Evolutionary conservation across 441 rosid species (phyloP).

Genomic region (Erodium trifolium): DNA sequence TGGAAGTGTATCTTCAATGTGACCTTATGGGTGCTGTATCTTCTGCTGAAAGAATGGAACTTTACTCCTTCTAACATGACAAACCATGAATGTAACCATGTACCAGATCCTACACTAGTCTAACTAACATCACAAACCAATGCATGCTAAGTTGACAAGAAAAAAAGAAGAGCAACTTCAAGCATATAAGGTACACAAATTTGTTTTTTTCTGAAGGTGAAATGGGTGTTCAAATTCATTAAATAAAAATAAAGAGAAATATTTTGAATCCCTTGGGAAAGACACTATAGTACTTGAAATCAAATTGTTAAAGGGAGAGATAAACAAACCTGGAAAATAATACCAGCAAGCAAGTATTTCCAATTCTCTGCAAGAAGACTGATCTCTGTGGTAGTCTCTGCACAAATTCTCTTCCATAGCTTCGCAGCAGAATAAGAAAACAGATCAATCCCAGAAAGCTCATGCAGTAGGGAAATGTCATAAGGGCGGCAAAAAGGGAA

Average conservation of each 20-base stretch:
- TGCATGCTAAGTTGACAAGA: not conserved
- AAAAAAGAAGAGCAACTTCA: not conserved
- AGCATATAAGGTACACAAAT: not conserved
- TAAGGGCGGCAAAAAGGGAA: not conserved
- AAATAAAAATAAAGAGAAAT: not conserved
- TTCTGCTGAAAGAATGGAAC: conserved; percentile 19
- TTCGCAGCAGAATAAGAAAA: conserved; percentile 24
- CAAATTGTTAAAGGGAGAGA: not conserved
- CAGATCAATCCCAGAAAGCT: conserved; percentile 19
- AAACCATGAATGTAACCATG: conserved; percentile 32
- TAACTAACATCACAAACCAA: not conserved
- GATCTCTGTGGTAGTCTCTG: conserved; percentile 74
- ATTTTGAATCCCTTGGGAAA: not conserved
- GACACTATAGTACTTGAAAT: not conserved
- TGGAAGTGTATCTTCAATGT: not conserved
- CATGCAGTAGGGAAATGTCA: not conserved
- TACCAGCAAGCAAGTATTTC: conserved; percentile 84
- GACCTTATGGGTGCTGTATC: conserved; percentile 25
- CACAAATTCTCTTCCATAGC: conserved; percentile 89
- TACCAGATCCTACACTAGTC: conserved; percentile 30
- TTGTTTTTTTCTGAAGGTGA: not conserved
- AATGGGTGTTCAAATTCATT: not conserved
- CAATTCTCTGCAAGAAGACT: conserved; percentile 76
- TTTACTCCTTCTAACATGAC: conserved; percentile 23
- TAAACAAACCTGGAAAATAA: conserved; percentile 66